phyloP scores from a whole-genome alignment of 208 protist species.

The Acanthamoeba royreba region DNA sequence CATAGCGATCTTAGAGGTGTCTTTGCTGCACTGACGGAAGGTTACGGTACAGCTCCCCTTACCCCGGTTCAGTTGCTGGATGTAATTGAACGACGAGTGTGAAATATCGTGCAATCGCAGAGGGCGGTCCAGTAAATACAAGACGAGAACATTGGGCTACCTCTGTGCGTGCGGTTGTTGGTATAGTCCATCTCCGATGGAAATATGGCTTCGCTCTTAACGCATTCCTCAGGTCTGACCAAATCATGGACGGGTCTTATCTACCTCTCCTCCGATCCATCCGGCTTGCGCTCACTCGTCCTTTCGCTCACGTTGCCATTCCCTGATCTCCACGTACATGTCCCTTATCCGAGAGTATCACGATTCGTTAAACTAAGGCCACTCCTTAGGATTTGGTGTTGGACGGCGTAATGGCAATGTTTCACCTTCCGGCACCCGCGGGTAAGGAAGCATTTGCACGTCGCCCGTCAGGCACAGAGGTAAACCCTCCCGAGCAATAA shows the following conservation, averaged over 20 bases:
- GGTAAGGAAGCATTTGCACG: conserved; percentile 15
- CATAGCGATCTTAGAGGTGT: not conserved
- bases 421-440: not conserved
- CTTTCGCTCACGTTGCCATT: conserved; percentile 1
- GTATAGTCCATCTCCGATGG: not conserved
- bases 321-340: conserved; percentile 2
- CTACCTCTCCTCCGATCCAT: not conserved
- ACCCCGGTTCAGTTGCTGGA: not conserved
- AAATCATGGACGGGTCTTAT: conserved; percentile 24
- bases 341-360: no score
- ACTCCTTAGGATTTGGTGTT: conserved; percentile 16
- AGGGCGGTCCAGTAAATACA: not conserved
- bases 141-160: not conserved
- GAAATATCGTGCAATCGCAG: not conserved
- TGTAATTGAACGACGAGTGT: not conserved
- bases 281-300: not conserved
- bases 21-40: not conserved
- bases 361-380: no score
- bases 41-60: not conserved
- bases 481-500: no score
- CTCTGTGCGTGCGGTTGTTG: not conserved
- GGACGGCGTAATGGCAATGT: not conserved
- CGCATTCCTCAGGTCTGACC: not conserved
- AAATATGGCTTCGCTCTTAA: not conserved
- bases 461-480: not conserved